Conservation (phyloP, 345 rosid genomes). For the Orychophragmus violaceus region DNA sequence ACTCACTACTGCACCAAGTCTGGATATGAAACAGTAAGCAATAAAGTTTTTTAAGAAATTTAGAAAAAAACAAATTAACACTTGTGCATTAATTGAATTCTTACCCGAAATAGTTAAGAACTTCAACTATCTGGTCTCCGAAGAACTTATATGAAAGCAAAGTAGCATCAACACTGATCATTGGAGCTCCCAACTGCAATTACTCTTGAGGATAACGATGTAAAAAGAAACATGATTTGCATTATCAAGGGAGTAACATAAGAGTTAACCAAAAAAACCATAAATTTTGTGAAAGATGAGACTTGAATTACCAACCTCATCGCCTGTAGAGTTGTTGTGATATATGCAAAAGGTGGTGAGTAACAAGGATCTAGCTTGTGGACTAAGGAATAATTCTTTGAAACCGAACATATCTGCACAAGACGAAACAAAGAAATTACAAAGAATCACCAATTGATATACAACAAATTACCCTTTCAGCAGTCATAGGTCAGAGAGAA, state of each 20-base stretch:
- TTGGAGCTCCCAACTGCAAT: constrained; percentile 94
- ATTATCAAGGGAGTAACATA: not conserved
- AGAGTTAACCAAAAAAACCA: not conserved
- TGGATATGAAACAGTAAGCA: no score
- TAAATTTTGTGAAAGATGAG: not conserved
- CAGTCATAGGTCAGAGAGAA: no score
- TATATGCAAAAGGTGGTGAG: constrained; percentile 94
- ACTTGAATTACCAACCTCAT: constrained; percentile 77
- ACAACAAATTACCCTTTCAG: no score
- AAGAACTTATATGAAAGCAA: constrained; percentile 82
- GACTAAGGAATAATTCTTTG: constrained; percentile 83
- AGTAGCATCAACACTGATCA: constrained; percentile 49
- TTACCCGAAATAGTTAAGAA: constrained; percentile 95
- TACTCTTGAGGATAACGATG: constrained; percentile 56
- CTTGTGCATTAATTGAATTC: not conserved
- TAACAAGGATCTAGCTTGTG: constrained; percentile 82
- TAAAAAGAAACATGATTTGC: constrained; percentile 43
- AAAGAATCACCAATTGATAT: no score
- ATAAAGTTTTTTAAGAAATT: no score
- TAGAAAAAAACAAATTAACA: no score
- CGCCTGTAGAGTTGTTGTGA: constrained; percentile 94
- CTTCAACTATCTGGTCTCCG: constrained; percentile 84
- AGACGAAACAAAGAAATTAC: no score
- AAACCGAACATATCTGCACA: constrained; percentile 78
- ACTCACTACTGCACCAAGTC: constrained; percentile 96